Evolutionary conservation across 208 protist genomes (phyloP), one percentile per base, ranked within the genome.

Genomic region (Eutreptiella sp.): DNA sequence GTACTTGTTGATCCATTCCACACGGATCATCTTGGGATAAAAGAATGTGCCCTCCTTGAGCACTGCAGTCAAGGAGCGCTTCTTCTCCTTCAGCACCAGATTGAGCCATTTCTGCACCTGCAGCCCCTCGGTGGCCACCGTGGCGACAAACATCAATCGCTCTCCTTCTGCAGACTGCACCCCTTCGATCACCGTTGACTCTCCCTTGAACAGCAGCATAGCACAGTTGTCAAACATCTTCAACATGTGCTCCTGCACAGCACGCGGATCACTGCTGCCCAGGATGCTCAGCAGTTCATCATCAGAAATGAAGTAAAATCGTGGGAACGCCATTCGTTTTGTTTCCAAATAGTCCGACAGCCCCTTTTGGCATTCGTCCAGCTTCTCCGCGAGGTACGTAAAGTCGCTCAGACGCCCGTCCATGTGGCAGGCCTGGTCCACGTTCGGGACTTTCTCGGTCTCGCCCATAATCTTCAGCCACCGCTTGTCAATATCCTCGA

Each of bases 281-380:
- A 99, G 80, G 67, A 99, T 97, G 5, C 85, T 95, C 11, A 99
- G 84, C 21, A 99, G 77, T 72, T 99, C 95, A 70, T 98, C 95
- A 72, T 99, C 95, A 4, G 94, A 97, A 58, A 99, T 97, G 75
- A 99, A 99, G 80, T 96, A 99, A 75, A 99, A 99, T 39, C 96
- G 74, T n/a, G 95, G 93, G 72, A 98, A 99, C 14, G 93, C 78
- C 38, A 83, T 83, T 28, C 96, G 84, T 83, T 99, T 98, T 3
- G 86, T 84, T 70, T 99, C 90, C 2, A 99, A 75, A 77, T 98
- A 99, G 68, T 99, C 94, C 9, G 88, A 89, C 28, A 99, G 80
- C 58, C 89, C 89, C 76, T 97, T 97, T 77, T 99, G 94, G 75
- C 95, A 98, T 65, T 90, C 80, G 66, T 98, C 92, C 23, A 99